Conservation (phyloP, 805 yeast species). For the Yarrowia sp. region DNA sequence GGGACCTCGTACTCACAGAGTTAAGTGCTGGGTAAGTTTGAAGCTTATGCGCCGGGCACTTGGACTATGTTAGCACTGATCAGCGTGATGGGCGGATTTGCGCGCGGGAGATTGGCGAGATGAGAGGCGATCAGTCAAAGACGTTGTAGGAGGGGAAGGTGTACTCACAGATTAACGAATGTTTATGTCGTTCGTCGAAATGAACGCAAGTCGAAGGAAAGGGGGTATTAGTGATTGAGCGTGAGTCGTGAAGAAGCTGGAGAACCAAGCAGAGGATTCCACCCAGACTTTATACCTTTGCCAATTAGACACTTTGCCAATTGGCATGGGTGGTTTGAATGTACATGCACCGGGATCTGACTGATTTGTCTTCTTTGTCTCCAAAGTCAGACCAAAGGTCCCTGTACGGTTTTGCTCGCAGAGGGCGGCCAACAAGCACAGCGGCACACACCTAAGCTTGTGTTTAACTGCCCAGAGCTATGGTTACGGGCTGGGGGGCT, state of each 20-base stretch:
- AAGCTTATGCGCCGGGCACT: constrained; percentile 14
- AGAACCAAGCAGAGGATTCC: constrained; percentile 1
- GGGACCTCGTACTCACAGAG: constrained; percentile 12
- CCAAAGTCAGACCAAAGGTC: neutral
- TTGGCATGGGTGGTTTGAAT: constrained; percentile 6
- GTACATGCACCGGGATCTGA: constrained; percentile 13
- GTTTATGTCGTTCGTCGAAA: neutral
- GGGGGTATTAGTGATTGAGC: constrained; percentile 18
- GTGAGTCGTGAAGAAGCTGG: constrained; percentile 17
- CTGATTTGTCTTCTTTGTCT: constrained; percentile 22
- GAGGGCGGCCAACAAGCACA: constrained; percentile 1
- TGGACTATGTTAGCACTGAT: constrained; percentile 1
- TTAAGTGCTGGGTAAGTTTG: neutral
- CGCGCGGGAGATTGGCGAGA: constrained; percentile 19
- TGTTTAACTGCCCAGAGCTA: neutral
- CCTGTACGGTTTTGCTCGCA: constrained; percentile 2
- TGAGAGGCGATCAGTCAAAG: neutral
- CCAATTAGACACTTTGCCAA: neutral
- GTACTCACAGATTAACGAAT: constrained; percentile 12
- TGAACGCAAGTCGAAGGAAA: constrained; percentile 1
- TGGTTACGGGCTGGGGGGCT: neutral
- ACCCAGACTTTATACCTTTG: constrained; percentile 1
- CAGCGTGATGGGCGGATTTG: constrained; percentile 19
- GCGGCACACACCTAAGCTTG: neutral
- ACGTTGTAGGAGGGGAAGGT: neutral